Evolutionary conservation across 2,329 filamentous ascomycete species (phyloP).

Genomic region (Diplocarpon rosae): DNA sequence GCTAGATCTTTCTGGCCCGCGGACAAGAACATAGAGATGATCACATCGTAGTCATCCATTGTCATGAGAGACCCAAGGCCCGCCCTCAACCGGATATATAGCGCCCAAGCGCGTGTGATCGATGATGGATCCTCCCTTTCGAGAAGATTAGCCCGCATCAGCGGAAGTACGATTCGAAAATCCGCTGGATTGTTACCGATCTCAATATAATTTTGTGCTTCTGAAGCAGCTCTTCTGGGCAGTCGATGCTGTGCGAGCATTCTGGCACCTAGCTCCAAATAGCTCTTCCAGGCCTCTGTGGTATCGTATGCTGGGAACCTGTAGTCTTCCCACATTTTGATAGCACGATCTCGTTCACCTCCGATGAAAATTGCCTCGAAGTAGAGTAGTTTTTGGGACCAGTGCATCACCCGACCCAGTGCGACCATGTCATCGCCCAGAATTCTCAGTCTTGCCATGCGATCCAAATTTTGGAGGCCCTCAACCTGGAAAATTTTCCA

Average conservation of each 20-base stretch:
- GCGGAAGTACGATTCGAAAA: slow-evolving; percentile 48
- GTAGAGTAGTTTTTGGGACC: slow-evolving; percentile 50
- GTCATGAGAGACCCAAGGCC: slow-evolving; percentile 49
- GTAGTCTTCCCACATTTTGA: slow-evolving; percentile 24
- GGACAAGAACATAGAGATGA: slow-evolving; percentile 60
- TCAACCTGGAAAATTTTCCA: slow-evolving; percentile 48
- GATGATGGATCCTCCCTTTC: slow-evolving; percentile 38
- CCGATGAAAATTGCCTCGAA: slow-evolving; percentile 58
- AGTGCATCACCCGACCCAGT: slow-evolving; percentile 42
- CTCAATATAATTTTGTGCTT: slow-evolving; percentile 42
- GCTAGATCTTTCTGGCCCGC: slow-evolving; percentile 55
- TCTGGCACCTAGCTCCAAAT: slow-evolving; percentile 54
- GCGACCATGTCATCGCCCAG: slow-evolving; percentile 56
- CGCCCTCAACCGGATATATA: slow-evolving; percentile 54
- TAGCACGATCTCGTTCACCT: slow-evolving; percentile 38
- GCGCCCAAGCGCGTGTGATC: slow-evolving; percentile 49
- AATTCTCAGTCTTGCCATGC: slow-evolving; percentile 48
- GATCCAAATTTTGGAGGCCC: slow-evolving; percentile 37
- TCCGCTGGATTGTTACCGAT: slow-evolving; percentile 33
- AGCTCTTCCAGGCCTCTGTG: slow-evolving; percentile 24
- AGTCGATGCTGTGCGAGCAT: slow-evolving; percentile 51
- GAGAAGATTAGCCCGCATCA: slow-evolving; percentile 49
- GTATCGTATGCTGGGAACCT: neutral
- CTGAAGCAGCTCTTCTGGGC: slow-evolving; percentile 45
- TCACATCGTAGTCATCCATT: slow-evolving; percentile 65